These are phyloP conservation scores for Argentina anserina DNA, from an alignment of 306 rosid species.

Conservation along the genomic window DNA sequence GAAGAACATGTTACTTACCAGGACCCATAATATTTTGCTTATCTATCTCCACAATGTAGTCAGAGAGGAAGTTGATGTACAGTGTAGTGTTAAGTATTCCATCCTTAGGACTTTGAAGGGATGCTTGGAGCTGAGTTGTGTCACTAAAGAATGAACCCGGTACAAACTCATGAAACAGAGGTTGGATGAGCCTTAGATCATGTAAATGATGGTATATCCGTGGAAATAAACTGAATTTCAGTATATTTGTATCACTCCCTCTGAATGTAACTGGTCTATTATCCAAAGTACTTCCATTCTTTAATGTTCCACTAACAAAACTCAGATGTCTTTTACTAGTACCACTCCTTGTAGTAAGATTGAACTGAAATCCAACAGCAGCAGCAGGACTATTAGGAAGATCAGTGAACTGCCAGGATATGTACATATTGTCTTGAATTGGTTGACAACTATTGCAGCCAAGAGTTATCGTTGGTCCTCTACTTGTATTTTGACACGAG, in stretches of 20 bases:
- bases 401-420: constrained; percentile 88
- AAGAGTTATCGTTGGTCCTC: constrained; percentile 66
- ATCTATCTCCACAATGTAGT: constrained; percentile 79
- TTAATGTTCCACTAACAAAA: constrained; percentile 70
- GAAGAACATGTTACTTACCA: constrained; percentile 47
- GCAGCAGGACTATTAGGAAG: constrained; percentile 77
- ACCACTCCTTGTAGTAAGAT: constrained; percentile 56
- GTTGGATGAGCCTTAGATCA: constrained; percentile 79
- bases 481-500: constrained; percentile 78
- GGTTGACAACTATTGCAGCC: constrained; percentile 60
- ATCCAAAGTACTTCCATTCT: constrained; percentile 62
- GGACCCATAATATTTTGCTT: constrained; percentile 74
- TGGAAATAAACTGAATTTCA: constrained; percentile 84
- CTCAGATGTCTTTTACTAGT: constrained; percentile 48
- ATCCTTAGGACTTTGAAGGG: constrained; percentile 71
- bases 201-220: constrained; percentile 60
- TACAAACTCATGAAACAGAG: constrained; percentile 86
- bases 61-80: constrained; percentile 75
- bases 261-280: constrained; percentile 82
- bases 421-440: constrained; percentile 57
- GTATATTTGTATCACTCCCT: constrained; percentile 61
- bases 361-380: constrained; percentile 93
- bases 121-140: constrained; percentile 56
- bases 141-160: constrained; percentile 77
- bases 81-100: constrained; percentile 77